Evolutionary conservation across 805 yeast genomes (phyloP), one percentile per base, ranked within the genome.

Genomic region (Scheffersomyces spartinae): DNA sequence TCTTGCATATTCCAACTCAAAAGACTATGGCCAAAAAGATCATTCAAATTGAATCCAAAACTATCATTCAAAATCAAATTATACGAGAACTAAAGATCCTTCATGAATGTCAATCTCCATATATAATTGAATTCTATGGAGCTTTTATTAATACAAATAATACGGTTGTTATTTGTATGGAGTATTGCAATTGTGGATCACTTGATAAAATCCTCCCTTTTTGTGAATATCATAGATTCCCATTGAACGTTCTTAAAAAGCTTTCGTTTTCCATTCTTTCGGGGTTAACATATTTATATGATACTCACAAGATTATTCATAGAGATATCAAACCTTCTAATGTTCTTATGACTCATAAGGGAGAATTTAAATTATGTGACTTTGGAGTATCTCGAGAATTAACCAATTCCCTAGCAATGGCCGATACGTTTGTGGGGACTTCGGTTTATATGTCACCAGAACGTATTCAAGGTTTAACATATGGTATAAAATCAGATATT

Each of bases 361-460:
- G 98, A 14, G 79, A 77, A 36, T 74, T 91, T 38, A 91, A 86
- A 49, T 64, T 91, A 13, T 86, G 97, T 54, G 99, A 91, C 52
- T 91, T 91, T 57, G 99, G 99, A 13, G 99, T 91, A 5, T 74
- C 86, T 16, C 74, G 95, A 32, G 95, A 85, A 45, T 64, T 91
- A 26, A 81, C 83, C 29, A 85, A 88, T 51, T 91, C 98, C 1
- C 69, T 91, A 31, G 64, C 65, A 16, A 52, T 57, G 58, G 98
- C 96, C 0, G 95, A 91, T 43, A 91, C 98, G 0, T 91, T 91
- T 61, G 97, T 91, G 7, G 99, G 99, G 1, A 91, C 99, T 0
- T 84, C 95, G 1, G 84, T 94, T 1, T 91, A 91, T 47, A 91
- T 91, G 67, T 81, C 95, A 1, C 99, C 99, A 0, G 99, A 91